A percentile compares a stretch with the other conserved stretches of the same genome.
These are phyloP conservation scores for Teratosphaeria gauchensis DNA, from an alignment of 2,329 filamentous ascomycete genomes.

Conservation along the genomic window DNA sequence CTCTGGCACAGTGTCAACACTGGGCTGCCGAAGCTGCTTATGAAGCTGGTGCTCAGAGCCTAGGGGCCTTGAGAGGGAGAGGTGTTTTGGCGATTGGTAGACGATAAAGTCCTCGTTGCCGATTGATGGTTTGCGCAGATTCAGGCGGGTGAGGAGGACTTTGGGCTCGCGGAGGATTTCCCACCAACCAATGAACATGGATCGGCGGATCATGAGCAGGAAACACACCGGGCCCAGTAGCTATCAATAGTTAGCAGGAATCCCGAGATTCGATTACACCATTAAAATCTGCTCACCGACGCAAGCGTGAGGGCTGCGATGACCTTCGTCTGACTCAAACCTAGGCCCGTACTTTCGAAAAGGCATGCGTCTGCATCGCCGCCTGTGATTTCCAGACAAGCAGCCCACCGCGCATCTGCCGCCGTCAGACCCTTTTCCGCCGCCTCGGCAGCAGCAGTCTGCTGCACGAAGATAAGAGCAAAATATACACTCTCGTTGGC, in stretches of 20 bases:
- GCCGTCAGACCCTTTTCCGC: constrained; percentile 39
- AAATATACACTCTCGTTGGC: constrained; percentile 75
- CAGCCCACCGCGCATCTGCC: constrained; percentile 51
- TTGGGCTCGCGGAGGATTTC: constrained; percentile 38
- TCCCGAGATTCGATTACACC: constrained; percentile 11
- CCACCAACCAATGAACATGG: constrained; percentile 67
- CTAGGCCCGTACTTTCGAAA: constrained; percentile 44
- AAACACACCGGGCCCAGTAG: constrained; percentile 70
- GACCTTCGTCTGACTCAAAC: constrained; percentile 58
- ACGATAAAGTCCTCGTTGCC: constrained; percentile 8
- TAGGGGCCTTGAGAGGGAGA: constrained; percentile 3
- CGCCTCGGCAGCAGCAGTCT: constrained; percentile 50
- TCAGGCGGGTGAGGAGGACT: not conserved
- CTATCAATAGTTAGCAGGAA: constrained; percentile 30
- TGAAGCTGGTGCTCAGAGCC: constrained; percentile 1
- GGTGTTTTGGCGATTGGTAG: constrained; percentile 4
- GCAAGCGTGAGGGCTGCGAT: constrained; percentile 64
- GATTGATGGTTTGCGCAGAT: constrained; percentile 2
- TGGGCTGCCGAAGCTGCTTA: not conserved
- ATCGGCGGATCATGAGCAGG: constrained; percentile 62
- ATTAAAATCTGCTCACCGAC: constrained; percentile 43
- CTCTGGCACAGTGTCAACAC: not conserved
- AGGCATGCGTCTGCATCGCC: constrained; percentile 58
- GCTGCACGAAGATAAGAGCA: constrained; percentile 67
- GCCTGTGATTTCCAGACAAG: constrained; percentile 46